Percentiles rank a stretch among this genome's conserved stretches.
Evolutionary conservation across 805 yeast genomes (phyloP).

Genomic region (Blastobotrys chiropterorum): DNA sequence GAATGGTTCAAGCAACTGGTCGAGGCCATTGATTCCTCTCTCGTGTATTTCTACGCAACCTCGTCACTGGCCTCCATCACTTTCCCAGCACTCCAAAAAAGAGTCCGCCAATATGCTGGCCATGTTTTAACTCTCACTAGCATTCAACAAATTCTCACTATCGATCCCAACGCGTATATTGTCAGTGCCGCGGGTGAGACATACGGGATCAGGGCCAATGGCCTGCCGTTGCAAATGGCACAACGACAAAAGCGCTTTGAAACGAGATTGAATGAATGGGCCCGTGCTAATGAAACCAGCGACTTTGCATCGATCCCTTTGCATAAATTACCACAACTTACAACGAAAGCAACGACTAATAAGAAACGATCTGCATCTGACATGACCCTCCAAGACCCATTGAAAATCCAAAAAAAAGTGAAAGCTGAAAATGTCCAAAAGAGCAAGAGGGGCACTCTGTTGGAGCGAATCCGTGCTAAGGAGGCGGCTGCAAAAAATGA

Average conservation of each 20-base stretch:
- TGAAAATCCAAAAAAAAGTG: constrained; percentile 10
- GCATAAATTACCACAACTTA: background rate
- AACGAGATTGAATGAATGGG: background rate
- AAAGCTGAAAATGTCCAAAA: background rate
- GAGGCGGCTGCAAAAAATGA: constrained; percentile 18
- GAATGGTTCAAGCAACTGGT: constrained; percentile 13
- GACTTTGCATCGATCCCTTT: background rate
- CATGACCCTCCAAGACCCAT: background rate
- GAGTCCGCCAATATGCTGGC: constrained; percentile 18
- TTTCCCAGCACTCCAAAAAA: constrained; percentile 16
- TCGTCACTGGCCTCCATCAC: constrained; percentile 18
- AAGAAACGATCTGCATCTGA: constrained; percentile 5
- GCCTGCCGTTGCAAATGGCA: constrained; percentile 6
- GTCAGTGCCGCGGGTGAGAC: constrained; percentile 5
- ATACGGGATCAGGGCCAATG: constrained; percentile 3
- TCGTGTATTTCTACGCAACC: constrained; percentile 20
- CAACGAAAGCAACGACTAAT: background rate
- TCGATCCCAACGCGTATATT: constrained; percentile 23
- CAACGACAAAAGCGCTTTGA: background rate
- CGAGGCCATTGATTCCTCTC: constrained; percentile 21
- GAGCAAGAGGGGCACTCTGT: constrained; percentile 11
- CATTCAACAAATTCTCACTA: constrained; percentile 17
- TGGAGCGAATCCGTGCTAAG: constrained; percentile 29
- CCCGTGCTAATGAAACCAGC: background rate
- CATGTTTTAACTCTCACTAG: constrained; percentile 16